Conservation (phyloP, 1,139 yeast species). For the Lodderomyces orthopsilosis region DNA sequence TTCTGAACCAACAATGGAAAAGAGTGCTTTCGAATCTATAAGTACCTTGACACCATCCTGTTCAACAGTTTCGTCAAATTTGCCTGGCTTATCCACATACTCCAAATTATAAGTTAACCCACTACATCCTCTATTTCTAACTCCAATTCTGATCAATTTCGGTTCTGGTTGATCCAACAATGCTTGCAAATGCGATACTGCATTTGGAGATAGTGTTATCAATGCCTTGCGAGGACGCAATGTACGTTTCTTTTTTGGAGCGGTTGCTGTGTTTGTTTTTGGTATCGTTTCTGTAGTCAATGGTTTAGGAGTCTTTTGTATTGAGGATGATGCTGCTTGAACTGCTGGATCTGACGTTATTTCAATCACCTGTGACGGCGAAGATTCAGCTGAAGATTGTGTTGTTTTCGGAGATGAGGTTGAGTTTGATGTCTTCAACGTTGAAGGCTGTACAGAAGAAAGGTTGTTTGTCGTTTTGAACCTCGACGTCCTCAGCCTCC, state of each 20-base stretch:
- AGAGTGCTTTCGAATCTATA: constrained; percentile 92
- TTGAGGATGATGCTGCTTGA: constrained; percentile 11
- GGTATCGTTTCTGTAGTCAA: constrained; percentile 11
- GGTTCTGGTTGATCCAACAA: constrained; percentile 81
- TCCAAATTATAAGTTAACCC: constrained; percentile 90
- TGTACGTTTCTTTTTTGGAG: constrained; percentile 48
- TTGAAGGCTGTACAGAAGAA: background rate
- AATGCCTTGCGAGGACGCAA: constrained; percentile 84
- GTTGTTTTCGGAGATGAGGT: background rate
- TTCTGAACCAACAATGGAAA: constrained; percentile 92
- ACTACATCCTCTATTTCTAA: constrained; percentile 94
- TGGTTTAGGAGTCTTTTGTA: constrained; percentile 8
- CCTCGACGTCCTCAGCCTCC: constrained; percentile 40
- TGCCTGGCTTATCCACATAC: constrained; percentile 85
- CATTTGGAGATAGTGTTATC: constrained; percentile 72
- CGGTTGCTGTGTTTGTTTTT: constrained; percentile 8
- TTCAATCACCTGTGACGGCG: constrained; percentile 11
- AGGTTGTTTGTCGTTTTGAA: constrained; percentile 20
- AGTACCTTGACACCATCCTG: constrained; percentile 93
- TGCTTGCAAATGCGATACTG: constrained; percentile 65
- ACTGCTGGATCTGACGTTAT: constrained; percentile 13
- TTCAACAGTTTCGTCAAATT: constrained; percentile 87
- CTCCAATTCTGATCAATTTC: constrained; percentile 86
- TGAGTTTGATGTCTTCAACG: background rate
- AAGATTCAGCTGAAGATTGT: constrained; percentile 6